Evolutionary conservation across 495 filamentous ascomycete species (phyloP), one percentile per base, ranked within the genome.

Genomic region (Penicillium simplicissimum): DNA sequence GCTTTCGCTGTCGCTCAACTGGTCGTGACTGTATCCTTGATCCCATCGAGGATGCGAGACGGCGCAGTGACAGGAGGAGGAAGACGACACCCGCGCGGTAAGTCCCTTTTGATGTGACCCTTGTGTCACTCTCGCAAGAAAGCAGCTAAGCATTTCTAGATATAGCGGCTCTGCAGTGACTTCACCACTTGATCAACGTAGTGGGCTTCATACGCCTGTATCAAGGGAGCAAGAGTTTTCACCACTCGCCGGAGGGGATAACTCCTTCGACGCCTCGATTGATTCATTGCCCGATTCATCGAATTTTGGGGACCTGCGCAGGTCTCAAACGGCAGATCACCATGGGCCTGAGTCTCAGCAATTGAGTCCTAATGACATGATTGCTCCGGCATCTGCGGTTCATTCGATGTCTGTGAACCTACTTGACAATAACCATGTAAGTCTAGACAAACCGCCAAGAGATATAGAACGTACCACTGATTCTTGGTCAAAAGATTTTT

Each of bases 371-470:
- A 75, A 74, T 48, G 76, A 79, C 51, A 76, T 78, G 76, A 78
- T 79, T 40, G 76, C 76, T 8, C 76, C 76, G 5, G 71, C 68
- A 4, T 77, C 75, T 13, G 73, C 69, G 4, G 69, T 76, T 52
- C 76, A 79, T 55, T 76, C 75, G 8, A 76, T 79, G 75, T 79
- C 76, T 33, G 74, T 79, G 17, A 79, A 78, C 23, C 63, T 79
- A n/a, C 65, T 74, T 6, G 76, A 67, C 7, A 68, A 73, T 14
- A 71, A 71, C 35, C 67, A 71, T 62, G 74, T 76, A 37, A 65
- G 74, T 64, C 33, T 31, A 37, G 25, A 19, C 15, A 35, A 4
- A 23, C 1, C 8, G n/a, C 0, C 8, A 25, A 28, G 14, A n/a
- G 1, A 23, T 7, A 28, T 17, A n/a, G 13, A 47, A 19, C 23